These are phyloP conservation scores for Cladosporium sp. DNA, from an alignment of 2,329 filamentous ascomycete genomes.

Conservation along the genomic window DNA sequence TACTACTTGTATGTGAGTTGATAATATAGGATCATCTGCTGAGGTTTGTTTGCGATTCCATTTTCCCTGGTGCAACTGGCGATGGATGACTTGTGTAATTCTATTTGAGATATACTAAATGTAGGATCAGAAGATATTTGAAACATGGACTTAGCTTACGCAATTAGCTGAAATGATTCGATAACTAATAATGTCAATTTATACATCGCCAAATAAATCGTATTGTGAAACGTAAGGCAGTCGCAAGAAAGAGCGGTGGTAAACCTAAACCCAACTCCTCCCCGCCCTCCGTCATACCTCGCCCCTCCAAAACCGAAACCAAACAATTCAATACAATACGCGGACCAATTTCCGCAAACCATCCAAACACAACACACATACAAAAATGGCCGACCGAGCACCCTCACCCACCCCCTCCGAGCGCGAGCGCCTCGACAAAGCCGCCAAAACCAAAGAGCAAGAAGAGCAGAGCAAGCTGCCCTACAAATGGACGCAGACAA, in stretches of 20 bases:
- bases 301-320: neutral
- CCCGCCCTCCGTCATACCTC: conserved; percentile 3
- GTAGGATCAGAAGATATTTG: neutral
- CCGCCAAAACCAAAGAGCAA: conserved; percentile 68
- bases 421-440: conserved; percentile 57
- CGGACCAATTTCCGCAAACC: conserved; percentile 5
- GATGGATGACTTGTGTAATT: neutral
- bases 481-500: conserved; percentile 97
- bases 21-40: neutral
- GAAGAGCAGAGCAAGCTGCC: conserved; percentile 88
- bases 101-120: neutral
- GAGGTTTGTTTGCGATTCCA: neutral
- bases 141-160: too few species aligned
- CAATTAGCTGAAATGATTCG: too few species aligned
- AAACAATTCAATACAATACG: neutral
- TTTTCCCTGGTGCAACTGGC: neutral
- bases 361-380: neutral
- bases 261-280: neutral
- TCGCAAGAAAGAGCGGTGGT: neutral
- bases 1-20: neutral
- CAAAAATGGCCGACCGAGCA: conserved; percentile 23
- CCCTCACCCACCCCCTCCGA: conserved; percentile 54
- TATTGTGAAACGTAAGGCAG: neutral
- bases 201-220: neutral
- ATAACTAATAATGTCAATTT: too few species aligned